Conservation (phyloP, 2,329 filamentous ascomycete species). For the Epichloe gansuensis region DNA sequence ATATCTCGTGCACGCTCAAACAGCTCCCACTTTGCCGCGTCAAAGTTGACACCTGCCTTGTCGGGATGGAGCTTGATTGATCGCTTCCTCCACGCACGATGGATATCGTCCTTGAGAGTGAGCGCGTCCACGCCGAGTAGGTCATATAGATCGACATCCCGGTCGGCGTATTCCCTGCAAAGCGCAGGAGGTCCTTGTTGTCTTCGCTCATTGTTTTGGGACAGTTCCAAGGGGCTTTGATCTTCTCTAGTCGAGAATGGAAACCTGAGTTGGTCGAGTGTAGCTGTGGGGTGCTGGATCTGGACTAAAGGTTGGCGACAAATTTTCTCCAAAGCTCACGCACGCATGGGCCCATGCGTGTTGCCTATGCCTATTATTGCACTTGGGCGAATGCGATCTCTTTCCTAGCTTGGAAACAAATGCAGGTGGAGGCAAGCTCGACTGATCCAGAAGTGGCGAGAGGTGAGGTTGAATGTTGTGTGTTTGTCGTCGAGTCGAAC, state of each 20-base stretch:
- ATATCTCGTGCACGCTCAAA: slow-evolving; percentile 81
- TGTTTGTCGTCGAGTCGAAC: neutral
- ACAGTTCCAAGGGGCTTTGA: neutral
- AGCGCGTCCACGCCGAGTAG: slow-evolving; percentile 57
- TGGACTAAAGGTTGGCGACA: no score
- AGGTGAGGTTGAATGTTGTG: neutral
- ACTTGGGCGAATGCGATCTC: no score
- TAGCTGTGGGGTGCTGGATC: no score
- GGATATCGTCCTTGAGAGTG: slow-evolving; percentile 59
- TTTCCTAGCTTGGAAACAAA: no score
- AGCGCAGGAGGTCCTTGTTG: slow-evolving; percentile 37
- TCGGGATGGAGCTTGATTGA: slow-evolving; percentile 91
- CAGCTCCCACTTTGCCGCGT: slow-evolving; percentile 72
- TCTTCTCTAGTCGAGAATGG: no score
- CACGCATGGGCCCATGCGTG: no score
- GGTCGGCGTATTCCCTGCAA: slow-evolving; percentile 47
- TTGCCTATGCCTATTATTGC: no score
- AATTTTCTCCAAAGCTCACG: no score
- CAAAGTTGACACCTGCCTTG: slow-evolving; percentile 65
- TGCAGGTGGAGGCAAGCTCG: no score
- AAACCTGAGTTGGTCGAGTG: no score
- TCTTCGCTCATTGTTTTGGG: slow-evolving; percentile 21
- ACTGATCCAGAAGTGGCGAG: no score
- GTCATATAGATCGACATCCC: slow-evolving; percentile 64
- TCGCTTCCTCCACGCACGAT: slow-evolving; percentile 71